Evolutionary conservation across 257 asterid genomes (phyloP).

Genomic region (Nicotiana tabacum): DNA sequence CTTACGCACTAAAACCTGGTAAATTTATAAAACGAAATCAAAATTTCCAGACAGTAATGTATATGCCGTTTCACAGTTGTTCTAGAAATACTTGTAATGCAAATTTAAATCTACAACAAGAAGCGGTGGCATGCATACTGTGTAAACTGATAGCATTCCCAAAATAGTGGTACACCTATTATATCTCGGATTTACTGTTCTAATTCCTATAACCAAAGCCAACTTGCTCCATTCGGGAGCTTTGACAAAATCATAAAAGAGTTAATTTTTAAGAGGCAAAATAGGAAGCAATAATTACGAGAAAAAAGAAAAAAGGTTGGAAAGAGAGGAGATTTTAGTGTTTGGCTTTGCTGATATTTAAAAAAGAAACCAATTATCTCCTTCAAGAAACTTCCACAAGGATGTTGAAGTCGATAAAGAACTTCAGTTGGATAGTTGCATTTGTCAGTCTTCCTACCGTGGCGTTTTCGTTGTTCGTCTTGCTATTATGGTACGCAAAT

Average conservation of each 20-base stretch:
- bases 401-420: conserved; percentile 71
- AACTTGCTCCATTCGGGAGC: neutral
- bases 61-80: neutral
- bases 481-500: conserved; percentile 45
- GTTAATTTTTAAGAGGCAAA: neutral
- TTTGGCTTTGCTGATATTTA: conserved; percentile 19
- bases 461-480: conserved; percentile 88
- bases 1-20: neutral
- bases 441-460: conserved; percentile 64
- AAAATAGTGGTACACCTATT: neutral
- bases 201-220: no score
- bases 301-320: neutral
- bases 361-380: conserved; percentile 18
- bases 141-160: neutral
- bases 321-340: neutral
- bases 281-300: neutral
- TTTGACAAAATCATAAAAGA: neutral
- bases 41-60: neutral
- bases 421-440: conserved; percentile 44
- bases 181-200: no score
- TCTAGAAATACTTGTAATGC: neutral
- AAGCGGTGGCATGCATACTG: neutral
- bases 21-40: neutral
- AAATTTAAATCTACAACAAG: neutral
- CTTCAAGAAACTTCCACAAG: conserved; percentile 20